A percentile compares a stretch with the other conserved stretches of the same genome.
Conservation (phyloP, 305 asterid genomes). For the Lippia alba region DNA sequence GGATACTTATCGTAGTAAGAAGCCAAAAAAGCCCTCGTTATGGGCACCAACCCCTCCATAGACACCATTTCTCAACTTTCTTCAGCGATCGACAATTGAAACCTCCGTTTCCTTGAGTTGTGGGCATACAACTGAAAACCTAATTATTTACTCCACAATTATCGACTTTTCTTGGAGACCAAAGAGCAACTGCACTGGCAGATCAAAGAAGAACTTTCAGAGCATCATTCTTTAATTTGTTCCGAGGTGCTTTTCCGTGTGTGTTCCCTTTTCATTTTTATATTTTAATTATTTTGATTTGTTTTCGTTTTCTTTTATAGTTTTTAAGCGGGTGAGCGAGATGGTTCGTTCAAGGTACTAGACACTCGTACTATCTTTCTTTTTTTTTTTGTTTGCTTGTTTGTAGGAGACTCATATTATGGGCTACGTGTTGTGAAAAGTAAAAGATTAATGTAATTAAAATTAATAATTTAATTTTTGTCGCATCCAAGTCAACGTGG, state of each 20-base stretch:
- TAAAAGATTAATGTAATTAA: too few species aligned
- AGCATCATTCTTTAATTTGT: constrained; percentile 13
- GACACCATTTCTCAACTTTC: constrained; percentile 56
- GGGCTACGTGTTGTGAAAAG: too few species aligned
- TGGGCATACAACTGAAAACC: constrained; percentile 5
- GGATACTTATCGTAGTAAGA: constrained; percentile 85
- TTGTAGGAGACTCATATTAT: too few species aligned
- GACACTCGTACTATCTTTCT: too few species aligned
- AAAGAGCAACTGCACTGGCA: neutral
- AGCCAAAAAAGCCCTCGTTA: constrained; percentile 82
- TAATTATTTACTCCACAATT: neutral
- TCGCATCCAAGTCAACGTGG: too few species aligned
- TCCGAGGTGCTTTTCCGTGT: neutral
- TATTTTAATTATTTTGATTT: too few species aligned
- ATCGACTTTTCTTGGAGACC: constrained; percentile 20
- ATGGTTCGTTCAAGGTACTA: too few species aligned
- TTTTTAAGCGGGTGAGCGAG: too few species aligned
- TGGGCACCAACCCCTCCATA: constrained; percentile 93
- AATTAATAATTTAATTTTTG: too few species aligned
- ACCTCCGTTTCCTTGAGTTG: neutral
- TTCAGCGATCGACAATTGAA: constrained; percentile 7
- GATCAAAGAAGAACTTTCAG: constrained; percentile 9
- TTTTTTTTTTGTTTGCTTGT: too few species aligned
- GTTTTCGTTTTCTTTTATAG: too few species aligned
- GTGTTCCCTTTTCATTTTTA: too few species aligned